Conservation (phyloP, 345 rosid genomes). For the Moringa oleifera region DNA sequence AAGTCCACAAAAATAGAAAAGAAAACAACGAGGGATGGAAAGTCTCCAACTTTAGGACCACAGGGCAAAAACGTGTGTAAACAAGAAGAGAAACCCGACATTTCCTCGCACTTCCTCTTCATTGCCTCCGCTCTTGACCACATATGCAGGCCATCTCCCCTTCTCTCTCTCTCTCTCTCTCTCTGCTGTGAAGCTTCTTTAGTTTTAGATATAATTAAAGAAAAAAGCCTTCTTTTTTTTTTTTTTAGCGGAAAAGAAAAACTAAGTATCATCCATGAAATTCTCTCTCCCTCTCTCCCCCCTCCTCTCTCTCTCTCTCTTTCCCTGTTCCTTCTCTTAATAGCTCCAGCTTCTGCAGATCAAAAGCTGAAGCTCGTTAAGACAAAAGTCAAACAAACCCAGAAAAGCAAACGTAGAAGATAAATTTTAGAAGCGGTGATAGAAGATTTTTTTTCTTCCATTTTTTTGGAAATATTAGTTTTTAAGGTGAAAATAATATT, state of each 20-base stretch:
- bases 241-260: no score
- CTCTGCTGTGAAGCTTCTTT: no score
- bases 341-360: conserved; percentile 1
- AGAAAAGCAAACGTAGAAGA: not conserved
- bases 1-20: not conserved
- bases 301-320: not conserved
- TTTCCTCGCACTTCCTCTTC: not conserved
- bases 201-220: no score
- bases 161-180: no score
- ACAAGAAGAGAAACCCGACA: not conserved
- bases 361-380: not conserved
- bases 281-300: not conserved
- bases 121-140: no score
- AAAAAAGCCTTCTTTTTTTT: no score
- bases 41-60: not conserved
- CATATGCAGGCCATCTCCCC: no score
- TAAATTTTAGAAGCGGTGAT: not conserved
- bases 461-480: no score
- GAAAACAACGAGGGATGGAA: not conserved
- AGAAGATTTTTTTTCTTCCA: not conserved
- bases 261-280: not conserved
- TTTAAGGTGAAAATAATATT: not conserved
- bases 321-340: not conserved
- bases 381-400: conserved; percentile 3
- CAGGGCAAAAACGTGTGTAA: no score